Base-by-base conservation (phyloP, 176 grass and related monocot species). In the Thalia dealbata region DNA sequence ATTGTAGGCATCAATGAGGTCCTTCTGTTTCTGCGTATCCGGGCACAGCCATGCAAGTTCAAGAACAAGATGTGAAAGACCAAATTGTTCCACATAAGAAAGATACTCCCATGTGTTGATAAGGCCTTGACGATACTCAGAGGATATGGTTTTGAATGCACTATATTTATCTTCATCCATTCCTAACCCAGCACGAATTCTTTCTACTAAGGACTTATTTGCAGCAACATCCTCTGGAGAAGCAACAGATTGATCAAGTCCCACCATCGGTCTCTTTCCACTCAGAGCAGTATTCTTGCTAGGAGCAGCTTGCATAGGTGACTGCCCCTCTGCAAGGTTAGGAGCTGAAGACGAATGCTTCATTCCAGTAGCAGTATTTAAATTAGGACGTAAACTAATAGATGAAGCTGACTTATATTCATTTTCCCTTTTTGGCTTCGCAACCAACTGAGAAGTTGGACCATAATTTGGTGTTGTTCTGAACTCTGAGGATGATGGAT, bases 11-110 rank as follows among this genome's bases (percentile, higher is more conserved):
- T 99, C 95, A 81, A 69, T 79, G 48, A 99, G 80, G 78, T 91
- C 95, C 59, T 78, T 90, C 83, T 88, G 81, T 70, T 93, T 99
- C 66, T 48, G 76, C 48, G 73, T 59, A 84, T 99, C 90, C 70
- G 90, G 95, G 75, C 88, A 89, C 14, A 93, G 79, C 44, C 76
- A 74, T 64, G 90, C 90, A 84, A 99, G 85, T 82, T 99, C 95
- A 78, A 80, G 83, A 80, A 93, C 80, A 80, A 99, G 84, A 70
- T 92, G 83, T 3, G 79, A 86, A 6, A 99, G 83, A 71, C 85
- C 87, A 88, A 93, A 99, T 59, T 99, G 95, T 77, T 99, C 90
- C 0, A 93, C 90, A 78, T 88, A 99, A 24, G 87, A 88, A 73
- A 99, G 83, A 80, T 99, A 99, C 74, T 99, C 95, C 68, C 35